These are phyloP conservation scores for Corynascus novoguineensis DNA, from an alignment of 495 filamentous ascomycete genomes.

Conservation along the genomic window DNA sequence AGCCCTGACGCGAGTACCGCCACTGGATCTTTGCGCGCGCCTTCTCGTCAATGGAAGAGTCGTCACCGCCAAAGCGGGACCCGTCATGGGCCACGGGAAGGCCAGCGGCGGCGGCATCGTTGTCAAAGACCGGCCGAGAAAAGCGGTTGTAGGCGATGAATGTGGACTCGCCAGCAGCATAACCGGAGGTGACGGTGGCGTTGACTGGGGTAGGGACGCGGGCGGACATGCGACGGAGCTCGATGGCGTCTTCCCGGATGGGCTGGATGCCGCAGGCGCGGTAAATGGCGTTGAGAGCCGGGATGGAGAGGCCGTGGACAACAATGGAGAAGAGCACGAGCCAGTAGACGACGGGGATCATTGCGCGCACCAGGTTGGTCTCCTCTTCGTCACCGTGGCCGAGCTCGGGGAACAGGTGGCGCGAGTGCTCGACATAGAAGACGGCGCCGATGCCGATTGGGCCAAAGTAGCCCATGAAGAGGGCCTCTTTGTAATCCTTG, in stretches of 20 bases:
- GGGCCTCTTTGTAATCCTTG: constrained; percentile 55
- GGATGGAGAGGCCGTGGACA: constrained; percentile 54
- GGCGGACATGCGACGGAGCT: constrained; percentile 44
- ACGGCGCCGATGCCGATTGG: constrained; percentile 83
- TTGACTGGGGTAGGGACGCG: constrained; percentile 49
- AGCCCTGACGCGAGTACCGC: too few relatives aligned
- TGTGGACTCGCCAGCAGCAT: too few relatives aligned
- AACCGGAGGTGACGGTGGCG: constrained; percentile 34
- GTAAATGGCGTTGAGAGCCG: constrained; percentile 46
- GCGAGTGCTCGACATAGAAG: constrained; percentile 69
- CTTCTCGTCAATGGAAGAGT: too few relatives aligned
- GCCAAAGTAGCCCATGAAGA: constrained; percentile 85
- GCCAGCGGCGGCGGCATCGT: too few relatives aligned
- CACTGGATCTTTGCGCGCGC: too few relatives aligned
- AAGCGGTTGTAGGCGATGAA: constrained; percentile 55
- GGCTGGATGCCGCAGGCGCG: constrained; percentile 37
- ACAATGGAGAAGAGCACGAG: constrained; percentile 55
- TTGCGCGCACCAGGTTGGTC: constrained; percentile 45
- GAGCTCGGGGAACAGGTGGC: constrained; percentile 48
- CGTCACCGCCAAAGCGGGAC: too few relatives aligned
- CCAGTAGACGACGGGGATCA: constrained; percentile 53
- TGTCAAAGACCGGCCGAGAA: constrained; percentile 38
- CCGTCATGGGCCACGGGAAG: too few relatives aligned
- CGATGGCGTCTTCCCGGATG: constrained; percentile 49
- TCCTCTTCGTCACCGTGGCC: constrained; percentile 49